Percentiles rank a stretch among this genome's conserved stretches.
These are phyloP conservation scores for Bidens hawaiensis DNA, from an alignment of 140 eudicot species.

Conservation along the genomic window DNA sequence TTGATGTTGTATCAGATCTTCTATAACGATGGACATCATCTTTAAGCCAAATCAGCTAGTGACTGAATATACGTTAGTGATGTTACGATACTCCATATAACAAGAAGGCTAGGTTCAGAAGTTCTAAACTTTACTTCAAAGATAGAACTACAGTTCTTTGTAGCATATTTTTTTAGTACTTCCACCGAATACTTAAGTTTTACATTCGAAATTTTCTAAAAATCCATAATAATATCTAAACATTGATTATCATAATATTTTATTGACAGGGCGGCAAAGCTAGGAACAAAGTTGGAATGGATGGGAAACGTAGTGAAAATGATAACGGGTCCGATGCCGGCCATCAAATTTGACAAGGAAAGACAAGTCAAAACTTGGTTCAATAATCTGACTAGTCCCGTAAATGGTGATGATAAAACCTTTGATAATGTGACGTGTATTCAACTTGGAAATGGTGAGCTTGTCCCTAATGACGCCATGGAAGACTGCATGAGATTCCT, in stretches of 20 bases:
- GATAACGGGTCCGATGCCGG: constrained; percentile 18
- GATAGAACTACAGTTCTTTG: too few relatives aligned
- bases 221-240: background rate
- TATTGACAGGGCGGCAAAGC: constrained; percentile 51
- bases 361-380: constrained; percentile 54
- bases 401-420: constrained; percentile 29
- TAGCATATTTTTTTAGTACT: too few relatives aligned
- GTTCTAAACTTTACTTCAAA: too few relatives aligned
- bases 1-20: too few relatives aligned
- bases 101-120: too few relatives aligned
- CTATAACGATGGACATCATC: too few relatives aligned
- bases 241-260: background rate
- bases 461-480: constrained; percentile 31
- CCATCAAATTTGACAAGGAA: constrained; percentile 16
- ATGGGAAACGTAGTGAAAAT: constrained; percentile 42
- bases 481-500: constrained; percentile 34
- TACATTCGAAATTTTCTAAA: too few relatives aligned
- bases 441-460: constrained; percentile 45
- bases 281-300: too few relatives aligned
- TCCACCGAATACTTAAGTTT: too few relatives aligned
- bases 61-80: too few relatives aligned
- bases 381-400: constrained; percentile 44
- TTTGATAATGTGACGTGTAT: constrained; percentile 13
- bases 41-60: too few relatives aligned
- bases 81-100: too few relatives aligned